Percentiles rank a stretch among this genome's conserved stretches.
Evolutionary conservation across 331 rosid genomes (phyloP).

Genomic region (Saraca asoca): DNA sequence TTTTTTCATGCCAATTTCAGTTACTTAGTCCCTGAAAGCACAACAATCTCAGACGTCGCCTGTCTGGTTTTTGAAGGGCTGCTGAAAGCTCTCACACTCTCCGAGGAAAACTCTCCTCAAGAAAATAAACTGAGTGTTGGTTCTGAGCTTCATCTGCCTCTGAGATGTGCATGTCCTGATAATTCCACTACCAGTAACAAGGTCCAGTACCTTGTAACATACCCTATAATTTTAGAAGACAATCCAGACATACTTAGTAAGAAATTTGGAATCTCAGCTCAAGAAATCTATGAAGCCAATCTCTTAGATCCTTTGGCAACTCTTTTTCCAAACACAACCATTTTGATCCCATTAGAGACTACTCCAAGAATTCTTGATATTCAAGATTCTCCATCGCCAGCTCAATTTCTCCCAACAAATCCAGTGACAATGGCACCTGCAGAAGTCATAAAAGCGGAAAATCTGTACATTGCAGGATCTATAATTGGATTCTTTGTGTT

Average conservation of each 20-base stretch:
- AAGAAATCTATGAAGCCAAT: conserved; percentile 47
- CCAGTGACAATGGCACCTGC: conserved; percentile 20
- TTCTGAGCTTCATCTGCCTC: conserved; percentile 48
- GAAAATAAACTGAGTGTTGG: conserved; percentile 33
- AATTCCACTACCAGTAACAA: conserved; percentile 27
- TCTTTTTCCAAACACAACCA: conserved; percentile 43
- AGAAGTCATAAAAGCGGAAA: conserved; percentile 27
- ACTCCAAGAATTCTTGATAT: conserved; percentile 34
- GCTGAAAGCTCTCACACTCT: conserved; percentile 43
- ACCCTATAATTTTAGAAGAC: conserved; percentile 55
- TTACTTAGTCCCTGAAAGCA: conserved; percentile 34
- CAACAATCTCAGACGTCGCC: conserved; percentile 48
- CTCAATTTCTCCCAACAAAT: conserved; percentile 51
- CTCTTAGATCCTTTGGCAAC: conserved; percentile 22
- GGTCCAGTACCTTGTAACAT: conserved; percentile 57
- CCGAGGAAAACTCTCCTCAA: conserved; percentile 36
- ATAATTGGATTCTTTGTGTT: conserved; percentile 45
- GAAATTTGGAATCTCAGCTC: conserved; percentile 45
- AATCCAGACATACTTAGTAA: not conserved
- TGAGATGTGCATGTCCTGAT: conserved; percentile 59
- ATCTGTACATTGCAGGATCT: conserved; percentile 47
- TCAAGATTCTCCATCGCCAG: conserved; percentile 54
- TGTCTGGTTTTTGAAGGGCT: conserved; percentile 66
- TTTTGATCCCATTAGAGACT: conserved; percentile 50
- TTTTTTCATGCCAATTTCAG: conserved; percentile 47